Percentiles rank a stretch among this genome's conserved stretches.
Conservation (phyloP, 2,329 filamentous ascomycete genomes). For the Periconia sp. region DNA sequence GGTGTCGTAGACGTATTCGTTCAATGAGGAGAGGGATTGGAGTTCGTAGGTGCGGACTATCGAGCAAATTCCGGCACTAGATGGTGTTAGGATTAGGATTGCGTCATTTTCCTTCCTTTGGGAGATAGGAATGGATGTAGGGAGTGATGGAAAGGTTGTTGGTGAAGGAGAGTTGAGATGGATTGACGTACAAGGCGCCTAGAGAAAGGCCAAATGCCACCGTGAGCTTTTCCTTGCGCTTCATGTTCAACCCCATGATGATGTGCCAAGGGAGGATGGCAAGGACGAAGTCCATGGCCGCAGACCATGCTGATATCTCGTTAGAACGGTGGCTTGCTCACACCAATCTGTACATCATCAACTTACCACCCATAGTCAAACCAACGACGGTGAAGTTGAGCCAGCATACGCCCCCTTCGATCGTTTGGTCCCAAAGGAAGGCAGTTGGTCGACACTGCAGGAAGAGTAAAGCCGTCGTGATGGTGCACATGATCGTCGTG, state of each 20-base stretch:
- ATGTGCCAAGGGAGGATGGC: conserved; percentile 39
- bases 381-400: conserved; percentile 31
- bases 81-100: no score
- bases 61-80: conserved; percentile 32
- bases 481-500: conserved; percentile 26
- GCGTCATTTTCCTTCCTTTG: no score
- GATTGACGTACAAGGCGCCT: conserved; percentile 25
- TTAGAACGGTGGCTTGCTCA: background rate
- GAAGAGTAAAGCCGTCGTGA: conserved; percentile 30
- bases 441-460: conserved; percentile 29
- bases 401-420: conserved; percentile 27
- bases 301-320: conserved; percentile 28
- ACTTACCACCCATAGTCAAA: conserved; percentile 29
- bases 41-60: conserved; percentile 34
- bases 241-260: conserved; percentile 38
- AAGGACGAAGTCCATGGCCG: conserved; percentile 38
- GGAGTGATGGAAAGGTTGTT: no score
- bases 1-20: conserved; percentile 37
- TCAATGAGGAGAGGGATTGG: conserved; percentile 24
- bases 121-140: no score
- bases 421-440: conserved; percentile 29
- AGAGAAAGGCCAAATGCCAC: conserved; percentile 33
- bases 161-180: background rate
- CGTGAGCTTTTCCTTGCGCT: conserved; percentile 37
- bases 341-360: background rate